These are phyloP conservation scores for Pseudozyma pruni DNA, from an alignment of 1,284 basidiomycete genomes.

Conservation along the genomic window DNA sequence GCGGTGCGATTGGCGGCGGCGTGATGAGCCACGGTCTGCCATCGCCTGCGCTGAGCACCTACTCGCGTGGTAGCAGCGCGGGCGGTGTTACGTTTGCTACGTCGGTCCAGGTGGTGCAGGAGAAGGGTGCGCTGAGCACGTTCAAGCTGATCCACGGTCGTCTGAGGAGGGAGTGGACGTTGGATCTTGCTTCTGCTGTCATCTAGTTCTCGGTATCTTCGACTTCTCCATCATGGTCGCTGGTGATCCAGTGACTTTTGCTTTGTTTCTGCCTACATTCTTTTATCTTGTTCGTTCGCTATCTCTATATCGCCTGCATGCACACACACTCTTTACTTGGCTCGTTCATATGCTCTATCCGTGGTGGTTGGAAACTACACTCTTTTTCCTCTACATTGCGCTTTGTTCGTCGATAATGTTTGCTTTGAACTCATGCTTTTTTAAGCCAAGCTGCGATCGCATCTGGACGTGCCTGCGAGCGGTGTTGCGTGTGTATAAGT, in stretches of 20 bases:
- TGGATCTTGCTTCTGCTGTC: constrained; percentile 40
- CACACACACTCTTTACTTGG: background rate
- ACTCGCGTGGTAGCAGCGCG: constrained; percentile 24
- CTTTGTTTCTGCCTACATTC: background rate
- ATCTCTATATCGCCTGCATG: background rate
- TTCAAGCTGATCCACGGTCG: constrained; percentile 80
- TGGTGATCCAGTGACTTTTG: background rate
- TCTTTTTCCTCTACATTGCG: background rate
- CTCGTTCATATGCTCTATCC: too few relatives aligned
- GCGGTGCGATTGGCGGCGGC: constrained; percentile 13
- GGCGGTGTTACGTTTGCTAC: constrained; percentile 68
- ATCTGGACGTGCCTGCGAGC: too few relatives aligned
- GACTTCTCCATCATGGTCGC: background rate
- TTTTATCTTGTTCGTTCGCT: background rate
- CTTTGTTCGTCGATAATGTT: background rate
- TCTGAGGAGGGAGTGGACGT: constrained; percentile 78
- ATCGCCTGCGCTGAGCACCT: constrained; percentile 47
- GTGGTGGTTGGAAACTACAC: too few relatives aligned
- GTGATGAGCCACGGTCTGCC: constrained; percentile 25
- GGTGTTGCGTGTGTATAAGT: too few relatives aligned
- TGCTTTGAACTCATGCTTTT: too few relatives aligned
- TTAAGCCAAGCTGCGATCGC: too few relatives aligned
- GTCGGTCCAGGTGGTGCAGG: constrained; percentile 79
- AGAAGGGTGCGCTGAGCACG: constrained; percentile 85
- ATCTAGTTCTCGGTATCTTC: constrained; percentile 6